Base-by-base conservation (phyloP, 768 basidiomycete genomes). In the Royoungia palumana region DNA sequence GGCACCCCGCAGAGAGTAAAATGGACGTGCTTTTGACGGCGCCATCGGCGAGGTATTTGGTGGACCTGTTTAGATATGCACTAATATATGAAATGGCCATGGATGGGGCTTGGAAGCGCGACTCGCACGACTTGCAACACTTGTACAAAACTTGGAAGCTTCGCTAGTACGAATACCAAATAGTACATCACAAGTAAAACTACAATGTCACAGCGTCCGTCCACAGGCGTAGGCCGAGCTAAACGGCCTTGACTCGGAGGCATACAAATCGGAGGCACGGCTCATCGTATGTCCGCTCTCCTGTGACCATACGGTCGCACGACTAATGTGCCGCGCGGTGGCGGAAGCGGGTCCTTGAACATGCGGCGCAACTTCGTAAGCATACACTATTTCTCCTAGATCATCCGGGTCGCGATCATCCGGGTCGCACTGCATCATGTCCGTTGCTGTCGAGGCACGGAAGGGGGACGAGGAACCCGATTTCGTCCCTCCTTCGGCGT, bases 251-350 rank as follows among this genome's bases (percentile, higher is more conserved):
- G 6, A 6, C 30, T 13, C 13, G 13, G 11, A 30, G 30, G 6
- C n/a, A n/a, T n/a, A n/a, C n/a, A n/a, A n/a, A 17, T 64, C 46
- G 6, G 20, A 41, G 2, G 35, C 12, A n/a, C 44, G 47, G 41
- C 72, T 20, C 70, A 67, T 58, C 72, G 72, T 45, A 72, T 64
- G 30, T 61, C 85, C 49, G 66, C 66, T 21, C 71, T 84, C 66
- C 35, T 66, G 57, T 28, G 65, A 69, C 66, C 59, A 65, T 16
- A 68, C 52, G 6, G 63, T 65, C 40, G 32, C 41, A 13, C 55
- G 63, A 17, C 41, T 35, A 41, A 32, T 4, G 32, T 32, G 32
- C 16, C 32, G 32, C 16, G 32, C 32, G 5, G 32, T 6, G 14
- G 32, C 32, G 16, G 16, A 32, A 32, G 30, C 3, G 30, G 12